A percentile compares a stretch with the other conserved stretches of the same genome.
Evolutionary conservation across 2,329 filamentous ascomycete genomes (phyloP).

Genomic region (Pyrenophora teres): DNA sequence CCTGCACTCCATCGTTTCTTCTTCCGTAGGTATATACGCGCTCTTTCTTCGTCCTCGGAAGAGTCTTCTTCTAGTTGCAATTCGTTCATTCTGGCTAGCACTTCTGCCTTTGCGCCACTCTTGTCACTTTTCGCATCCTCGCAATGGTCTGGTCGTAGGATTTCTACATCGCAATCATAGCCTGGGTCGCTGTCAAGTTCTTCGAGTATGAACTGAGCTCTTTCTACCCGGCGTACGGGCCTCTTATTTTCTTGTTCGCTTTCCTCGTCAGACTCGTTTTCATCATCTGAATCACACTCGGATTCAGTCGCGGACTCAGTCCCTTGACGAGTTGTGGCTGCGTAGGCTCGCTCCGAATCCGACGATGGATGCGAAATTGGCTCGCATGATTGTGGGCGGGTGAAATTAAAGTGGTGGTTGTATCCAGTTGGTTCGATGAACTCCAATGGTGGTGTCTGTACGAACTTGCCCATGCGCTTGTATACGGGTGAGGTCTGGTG

Average conservation of each 20-base stretch:
- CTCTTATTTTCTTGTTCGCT: slow-evolving; percentile 32
- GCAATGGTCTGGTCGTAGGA: slow-evolving; percentile 51
- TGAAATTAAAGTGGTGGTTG: slow-evolving; percentile 45
- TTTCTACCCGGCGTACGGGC: slow-evolving; percentile 32
- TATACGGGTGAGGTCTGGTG: slow-evolving; percentile 42
- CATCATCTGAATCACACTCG: slow-evolving; percentile 7
- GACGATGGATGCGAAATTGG: slow-evolving; percentile 47
- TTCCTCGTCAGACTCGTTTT: slow-evolving; percentile 35
- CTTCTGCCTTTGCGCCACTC: slow-evolving; percentile 36
- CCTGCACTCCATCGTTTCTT: slow-evolving; percentile 51
- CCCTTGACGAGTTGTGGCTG: slow-evolving; percentile 39
- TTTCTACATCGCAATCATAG: slow-evolving; percentile 50
- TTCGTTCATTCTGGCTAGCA: slow-evolving; percentile 41
- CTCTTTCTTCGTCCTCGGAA: slow-evolving; percentile 39
- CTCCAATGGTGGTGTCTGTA: slow-evolving; percentile 46
- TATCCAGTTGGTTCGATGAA: slow-evolving; percentile 45
- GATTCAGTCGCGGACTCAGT: slow-evolving; percentile 33
- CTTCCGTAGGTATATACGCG: slow-evolving; percentile 38
- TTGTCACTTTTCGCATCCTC: slow-evolving; percentile 50
- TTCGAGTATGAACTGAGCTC: slow-evolving; percentile 49
- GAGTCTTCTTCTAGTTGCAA: slow-evolving; percentile 43
- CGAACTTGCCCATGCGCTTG: slow-evolving; percentile 41
- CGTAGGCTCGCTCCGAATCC: slow-evolving; percentile 40
- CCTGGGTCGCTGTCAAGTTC: slow-evolving; percentile 48
- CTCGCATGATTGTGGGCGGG: slow-evolving; percentile 41